Percentiles rank a stretch among this genome's conserved stretches.
Evolutionary conservation across 805 yeast species (phyloP).

Genomic region (Maudiozyma serrabonitensis): DNA sequence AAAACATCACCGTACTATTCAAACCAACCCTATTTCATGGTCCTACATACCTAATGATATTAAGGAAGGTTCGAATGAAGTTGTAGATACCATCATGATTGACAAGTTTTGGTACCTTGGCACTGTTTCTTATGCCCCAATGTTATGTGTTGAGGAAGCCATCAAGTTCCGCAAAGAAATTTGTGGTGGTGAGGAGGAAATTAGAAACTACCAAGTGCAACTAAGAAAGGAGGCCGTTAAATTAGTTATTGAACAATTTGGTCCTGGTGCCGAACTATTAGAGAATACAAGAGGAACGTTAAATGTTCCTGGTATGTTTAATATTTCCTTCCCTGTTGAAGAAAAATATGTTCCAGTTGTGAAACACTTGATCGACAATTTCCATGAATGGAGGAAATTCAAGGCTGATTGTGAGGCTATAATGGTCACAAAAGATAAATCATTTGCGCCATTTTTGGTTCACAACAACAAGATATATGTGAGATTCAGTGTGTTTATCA

Average conservation of each 20-base stretch:
- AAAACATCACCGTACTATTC: constrained; percentile 39
- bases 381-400: constrained; percentile 8
- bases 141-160: constrained; percentile 38
- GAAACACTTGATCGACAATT: constrained; percentile 12
- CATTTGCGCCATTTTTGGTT: constrained; percentile 38
- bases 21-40: constrained; percentile 52
- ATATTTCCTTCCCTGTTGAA: constrained; percentile 37
- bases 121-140: constrained; percentile 38
- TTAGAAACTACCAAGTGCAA: constrained; percentile 37
- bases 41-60: constrained; percentile 6
- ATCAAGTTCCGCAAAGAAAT: constrained; percentile 40
- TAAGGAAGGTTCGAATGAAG: background rate
- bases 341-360: constrained; percentile 13
- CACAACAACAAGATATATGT: constrained; percentile 36
- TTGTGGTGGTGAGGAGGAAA: constrained; percentile 46
- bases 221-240: constrained; percentile 39
- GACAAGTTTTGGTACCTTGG: constrained; percentile 42
- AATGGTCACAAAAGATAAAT: constrained; percentile 28
- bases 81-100: background rate
- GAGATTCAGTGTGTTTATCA: constrained; percentile 53
- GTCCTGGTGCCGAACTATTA: constrained; percentile 29
- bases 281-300: constrained; percentile 13
- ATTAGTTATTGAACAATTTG: constrained; percentile 33
- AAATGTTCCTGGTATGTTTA: constrained; percentile 16
- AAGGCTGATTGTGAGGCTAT: constrained; percentile 14